Conservation (phyloP, 352 stramenopile genomes). For the Pythium dissimile region DNA sequence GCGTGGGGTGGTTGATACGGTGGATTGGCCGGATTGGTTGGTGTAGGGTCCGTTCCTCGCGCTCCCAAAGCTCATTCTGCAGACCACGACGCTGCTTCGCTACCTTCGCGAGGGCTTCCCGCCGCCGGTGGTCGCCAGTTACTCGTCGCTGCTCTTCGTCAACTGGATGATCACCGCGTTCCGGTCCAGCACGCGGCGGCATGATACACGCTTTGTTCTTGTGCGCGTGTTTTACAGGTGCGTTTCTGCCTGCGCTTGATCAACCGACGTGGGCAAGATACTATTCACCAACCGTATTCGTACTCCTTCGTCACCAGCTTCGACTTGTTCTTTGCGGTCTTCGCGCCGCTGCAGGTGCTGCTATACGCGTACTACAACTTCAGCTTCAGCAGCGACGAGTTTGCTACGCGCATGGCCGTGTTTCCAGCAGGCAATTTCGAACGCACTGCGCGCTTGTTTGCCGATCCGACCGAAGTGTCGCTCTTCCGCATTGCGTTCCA, state of each 20-base stretch:
- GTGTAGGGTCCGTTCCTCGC: constrained; percentile 35
- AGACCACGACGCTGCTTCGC: constrained; percentile 35
- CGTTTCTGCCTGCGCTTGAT: neutral
- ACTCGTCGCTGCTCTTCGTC: constrained; percentile 33
- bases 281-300: neutral
- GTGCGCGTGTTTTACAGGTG: constrained; percentile 19
- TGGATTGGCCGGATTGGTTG: neutral
- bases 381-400: constrained; percentile 34
- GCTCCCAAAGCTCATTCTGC: constrained; percentile 45
- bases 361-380: constrained; percentile 42
- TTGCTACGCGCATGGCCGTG: constrained; percentile 29
- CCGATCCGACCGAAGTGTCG: constrained; percentile 37
- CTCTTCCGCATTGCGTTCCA: constrained; percentile 43
- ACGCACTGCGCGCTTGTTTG: constrained; percentile 37
- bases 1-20: too few relatives aligned
- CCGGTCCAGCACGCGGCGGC: constrained; percentile 15
- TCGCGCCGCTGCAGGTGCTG: constrained; percentile 40
- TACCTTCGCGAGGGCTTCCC: constrained; percentile 49
- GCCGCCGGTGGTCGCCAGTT: constrained; percentile 32
- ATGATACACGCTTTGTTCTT: constrained; percentile 4
- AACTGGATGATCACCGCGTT: constrained; percentile 53
- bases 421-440: constrained; percentile 33
- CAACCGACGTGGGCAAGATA: neutral
- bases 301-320: constrained; percentile 25
- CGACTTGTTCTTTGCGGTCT: constrained; percentile 62